These are phyloP conservation scores for Ascochyta pisi DNA, from an alignment of 2,329 filamentous ascomycete genomes.

Conservation along the genomic window DNA sequence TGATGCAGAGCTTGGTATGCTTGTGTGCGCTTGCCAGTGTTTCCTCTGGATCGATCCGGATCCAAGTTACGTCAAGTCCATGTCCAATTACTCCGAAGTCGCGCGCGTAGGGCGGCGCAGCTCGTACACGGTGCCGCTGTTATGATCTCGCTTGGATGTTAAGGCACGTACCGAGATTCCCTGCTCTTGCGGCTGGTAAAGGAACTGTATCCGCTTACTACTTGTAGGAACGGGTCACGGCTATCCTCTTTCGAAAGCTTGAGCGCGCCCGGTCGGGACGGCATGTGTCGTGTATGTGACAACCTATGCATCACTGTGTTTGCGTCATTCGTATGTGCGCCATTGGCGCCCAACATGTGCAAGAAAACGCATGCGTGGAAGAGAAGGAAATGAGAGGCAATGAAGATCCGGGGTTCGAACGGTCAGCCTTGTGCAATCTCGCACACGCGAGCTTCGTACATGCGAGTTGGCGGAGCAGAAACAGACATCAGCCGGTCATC, in stretches of 20 bases:
- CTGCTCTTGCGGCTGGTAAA: conserved; percentile 16
- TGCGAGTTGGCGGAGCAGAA: conserved; percentile 10
- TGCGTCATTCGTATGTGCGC: conserved; percentile 9
- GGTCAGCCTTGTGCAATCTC: conserved; percentile 29
- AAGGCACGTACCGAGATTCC: conserved; percentile 20
- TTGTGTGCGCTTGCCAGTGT: conserved; percentile 10
- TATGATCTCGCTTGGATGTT: conserved; percentile 14
- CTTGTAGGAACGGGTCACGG: background rate
- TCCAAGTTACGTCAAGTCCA: background rate
- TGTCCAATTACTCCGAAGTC: conserved; percentile 7
- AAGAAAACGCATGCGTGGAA: conserved; percentile 26
- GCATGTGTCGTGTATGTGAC: conserved; percentile 25
- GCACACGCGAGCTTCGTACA: conserved; percentile 17
- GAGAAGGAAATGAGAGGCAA: conserved; percentile 23
- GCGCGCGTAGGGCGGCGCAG: conserved; percentile 15
- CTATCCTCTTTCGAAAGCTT: background rate
- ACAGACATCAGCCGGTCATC: conserved; percentile 20
- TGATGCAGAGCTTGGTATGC: conserved; percentile 16
- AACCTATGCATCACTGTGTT: conserved; percentile 9
- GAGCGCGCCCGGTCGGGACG: conserved; percentile 28
- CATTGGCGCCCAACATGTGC: conserved; percentile 21
- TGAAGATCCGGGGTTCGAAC: conserved; percentile 26
- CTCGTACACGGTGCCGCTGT: conserved; percentile 2
- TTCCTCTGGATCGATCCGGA: conserved; percentile 4
- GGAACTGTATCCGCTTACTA: conserved; percentile 8